These are phyloP conservation scores for Russula earlei DNA, from an alignment of 768 basidiomycete genomes.

Conservation along the genomic window DNA sequence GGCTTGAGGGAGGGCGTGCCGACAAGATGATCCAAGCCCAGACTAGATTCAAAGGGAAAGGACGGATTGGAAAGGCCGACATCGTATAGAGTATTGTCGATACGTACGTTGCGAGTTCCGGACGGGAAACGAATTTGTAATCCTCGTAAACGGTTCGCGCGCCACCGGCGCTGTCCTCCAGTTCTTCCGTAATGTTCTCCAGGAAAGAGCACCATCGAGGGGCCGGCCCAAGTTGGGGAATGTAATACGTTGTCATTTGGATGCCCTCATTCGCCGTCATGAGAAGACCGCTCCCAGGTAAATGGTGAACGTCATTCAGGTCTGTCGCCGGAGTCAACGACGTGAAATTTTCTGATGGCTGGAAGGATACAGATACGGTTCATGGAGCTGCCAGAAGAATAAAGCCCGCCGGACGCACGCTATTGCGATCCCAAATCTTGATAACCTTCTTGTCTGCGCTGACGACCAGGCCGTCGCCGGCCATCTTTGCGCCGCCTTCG, in stretches of 20 bases:
- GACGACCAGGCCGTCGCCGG: conserved; percentile 79
- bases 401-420: conserved; percentile 50
- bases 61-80: neutral
- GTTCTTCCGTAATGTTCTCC: conserved; percentile 96
- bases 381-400: conserved; percentile 1
- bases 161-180: conserved; percentile 79
- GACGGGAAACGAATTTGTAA: conserved; percentile 91
- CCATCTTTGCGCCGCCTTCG: conserved; percentile 75
- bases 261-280: conserved; percentile 96
- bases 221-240: conserved; percentile 93
- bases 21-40: conserved; percentile 90
- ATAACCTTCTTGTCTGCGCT: conserved; percentile 95
- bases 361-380: neutral
- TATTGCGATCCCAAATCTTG: conserved; percentile 91
- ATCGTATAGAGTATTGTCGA: neutral
- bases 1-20: conserved; percentile 95
- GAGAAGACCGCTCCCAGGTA: conserved; percentile 81
- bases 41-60: conserved; percentile 34
- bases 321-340: conserved; percentile 88
- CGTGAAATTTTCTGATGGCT: conserved; percentile 82
- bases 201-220: conserved; percentile 97
- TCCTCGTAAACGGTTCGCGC: conserved; percentile 74
- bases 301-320: conserved; percentile 83
- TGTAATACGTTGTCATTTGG: conserved; percentile 88
- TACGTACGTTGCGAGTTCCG: conserved; percentile 74